These are phyloP conservation scores for Lasiosphaeria ovina DNA, from an alignment of 495 filamentous ascomycete species.

Conservation along the genomic window DNA sequence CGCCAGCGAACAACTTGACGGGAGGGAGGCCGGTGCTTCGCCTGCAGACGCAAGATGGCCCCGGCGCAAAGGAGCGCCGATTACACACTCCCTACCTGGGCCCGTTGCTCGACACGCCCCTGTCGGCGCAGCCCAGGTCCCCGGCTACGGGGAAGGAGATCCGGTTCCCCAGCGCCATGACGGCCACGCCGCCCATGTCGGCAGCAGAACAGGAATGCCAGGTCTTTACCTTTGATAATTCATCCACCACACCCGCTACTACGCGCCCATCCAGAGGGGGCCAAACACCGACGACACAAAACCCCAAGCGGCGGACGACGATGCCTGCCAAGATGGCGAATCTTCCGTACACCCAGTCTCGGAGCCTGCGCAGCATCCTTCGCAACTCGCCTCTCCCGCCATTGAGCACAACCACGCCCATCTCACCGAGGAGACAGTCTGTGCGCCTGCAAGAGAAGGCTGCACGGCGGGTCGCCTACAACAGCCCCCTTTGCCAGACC, in stretches of 20 bases:
- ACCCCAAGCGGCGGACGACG: conserved; percentile 39
- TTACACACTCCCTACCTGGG: conserved; percentile 43
- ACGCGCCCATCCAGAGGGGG: conserved; percentile 5
- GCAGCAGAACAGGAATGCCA: conserved; percentile 36
- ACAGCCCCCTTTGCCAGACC: conserved; percentile 52
- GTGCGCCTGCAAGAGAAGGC: conserved; percentile 48
- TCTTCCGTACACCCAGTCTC: conserved; percentile 64
- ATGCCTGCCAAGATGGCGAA: conserved; percentile 22
- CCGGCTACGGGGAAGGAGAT: conserved; percentile 39
- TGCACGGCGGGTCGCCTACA: conserved; percentile 50
- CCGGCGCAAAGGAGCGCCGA: conserved; percentile 22
- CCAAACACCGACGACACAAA: conserved; percentile 31
- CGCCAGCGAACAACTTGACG: conserved; percentile 37
- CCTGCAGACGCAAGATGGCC: conserved; percentile 40
- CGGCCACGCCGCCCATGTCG: conserved; percentile 50
- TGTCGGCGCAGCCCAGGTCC: conserved; percentile 43
- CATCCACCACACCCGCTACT: conserved; percentile 11
- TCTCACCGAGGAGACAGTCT: conserved; percentile 47
- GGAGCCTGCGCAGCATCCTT: conserved; percentile 68
- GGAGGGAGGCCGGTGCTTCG: conserved; percentile 42
- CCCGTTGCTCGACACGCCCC: conserved; percentile 43
- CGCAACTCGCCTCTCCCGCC: conserved; percentile 70
- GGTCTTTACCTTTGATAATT: conserved; percentile 40
- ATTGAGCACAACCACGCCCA: conserved; percentile 41
- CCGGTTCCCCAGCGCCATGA: conserved; percentile 46